Percentiles rank a stretch among this genome's conserved stretches.
These are phyloP conservation scores for Lichenothelia convexa DNA, from an alignment of 495 filamentous ascomycete genomes.

Conservation along the genomic window DNA sequence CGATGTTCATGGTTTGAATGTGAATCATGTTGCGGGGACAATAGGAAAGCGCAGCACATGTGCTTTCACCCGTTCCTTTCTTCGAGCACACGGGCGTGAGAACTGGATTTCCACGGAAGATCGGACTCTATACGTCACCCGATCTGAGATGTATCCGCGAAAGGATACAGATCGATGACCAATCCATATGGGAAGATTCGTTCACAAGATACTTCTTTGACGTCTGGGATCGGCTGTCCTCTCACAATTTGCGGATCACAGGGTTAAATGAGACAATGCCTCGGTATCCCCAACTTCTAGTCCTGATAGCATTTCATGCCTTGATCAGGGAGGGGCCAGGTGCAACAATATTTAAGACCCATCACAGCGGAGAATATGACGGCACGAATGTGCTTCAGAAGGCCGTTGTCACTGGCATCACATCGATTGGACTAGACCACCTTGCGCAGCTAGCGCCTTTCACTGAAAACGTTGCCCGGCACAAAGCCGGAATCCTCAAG, in stretches of 20 bases:
- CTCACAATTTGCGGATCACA: too few relatives aligned
- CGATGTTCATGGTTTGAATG: too few relatives aligned
- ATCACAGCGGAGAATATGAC: constrained; percentile 86
- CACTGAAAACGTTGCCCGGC: constrained; percentile 87
- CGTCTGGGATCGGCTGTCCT: constrained; percentile 78
- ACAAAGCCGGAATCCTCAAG: constrained; percentile 91
- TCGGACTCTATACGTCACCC: constrained; percentile 78
- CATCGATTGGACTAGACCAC: constrained; percentile 82
- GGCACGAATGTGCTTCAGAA: constrained; percentile 73
- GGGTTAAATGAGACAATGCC: too few relatives aligned
- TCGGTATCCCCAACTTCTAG: too few relatives aligned
- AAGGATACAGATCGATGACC: constrained; percentile 65
- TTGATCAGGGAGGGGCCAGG: constrained; percentile 58
- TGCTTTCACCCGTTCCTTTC: constrained; percentile 44
- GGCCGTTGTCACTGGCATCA: constrained; percentile 59
- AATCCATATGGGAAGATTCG: constrained; percentile 50
- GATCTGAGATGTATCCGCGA: constrained; percentile 78
- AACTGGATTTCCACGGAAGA: constrained; percentile 28
- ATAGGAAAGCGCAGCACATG: constrained; percentile 83
- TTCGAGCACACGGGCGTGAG: constrained; percentile 36
- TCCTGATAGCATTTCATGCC: too few relatives aligned
- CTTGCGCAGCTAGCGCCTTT: constrained; percentile 59
- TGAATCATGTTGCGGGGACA: constrained; percentile 73
- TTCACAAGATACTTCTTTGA: constrained; percentile 83
- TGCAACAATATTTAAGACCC: constrained; percentile 74